Base-by-base conservation (phyloP, 805 yeast species). In the Zygotorulaspora chibaensis region DNA sequence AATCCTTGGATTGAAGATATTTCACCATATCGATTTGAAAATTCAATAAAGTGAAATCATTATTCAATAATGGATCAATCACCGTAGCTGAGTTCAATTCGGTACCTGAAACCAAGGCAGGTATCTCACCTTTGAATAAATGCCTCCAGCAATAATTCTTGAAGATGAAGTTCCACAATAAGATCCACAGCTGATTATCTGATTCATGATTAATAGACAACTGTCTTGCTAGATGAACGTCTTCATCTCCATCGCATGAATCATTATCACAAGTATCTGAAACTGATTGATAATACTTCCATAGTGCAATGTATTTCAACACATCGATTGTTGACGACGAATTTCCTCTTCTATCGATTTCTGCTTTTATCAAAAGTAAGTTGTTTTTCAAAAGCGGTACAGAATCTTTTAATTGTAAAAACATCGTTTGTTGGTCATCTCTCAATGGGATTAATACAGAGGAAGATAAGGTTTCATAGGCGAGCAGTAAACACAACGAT, bases 81-180 rank as follows among this genome's bases (percentile, higher is more conserved):
- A 60, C 58, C 11, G 58, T 55, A 2, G 60, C 46, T 5, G 58
- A 46, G 27, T 54, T 56, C 28, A 48, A 40, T 39, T 49, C 53
- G 1, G 52, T 43, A 10, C 53, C 54, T 12, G 35, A 37, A 25
- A 56, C 43, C 34, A 60, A 43, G 11, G 54, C 47, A 10, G 66
- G 63, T 9, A 55, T 44, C 43, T 61, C 62, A 38, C 66, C 66
- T 27, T 51, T 57, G 20, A 55, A 52, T 17, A 57, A 38, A 43
- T 61, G 63, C 40, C 65, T 59, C 59, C 61, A 58, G 33, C 56
- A 55, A 37, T 62, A 62, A 38, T 58, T 58, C 44, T 56, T 61
- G 31, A 48, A 55, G 25, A 59, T 61, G 31, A 56, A 59, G 40
- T 62, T 61, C 65, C 65, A 62, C 15, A 57, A 36, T 18, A 50